A percentile compares a stretch with the other conserved stretches of the same genome.
Conservation (phyloP, 2,329 filamentous ascomycete genomes). For the Pestalotiopsis sp. region DNA sequence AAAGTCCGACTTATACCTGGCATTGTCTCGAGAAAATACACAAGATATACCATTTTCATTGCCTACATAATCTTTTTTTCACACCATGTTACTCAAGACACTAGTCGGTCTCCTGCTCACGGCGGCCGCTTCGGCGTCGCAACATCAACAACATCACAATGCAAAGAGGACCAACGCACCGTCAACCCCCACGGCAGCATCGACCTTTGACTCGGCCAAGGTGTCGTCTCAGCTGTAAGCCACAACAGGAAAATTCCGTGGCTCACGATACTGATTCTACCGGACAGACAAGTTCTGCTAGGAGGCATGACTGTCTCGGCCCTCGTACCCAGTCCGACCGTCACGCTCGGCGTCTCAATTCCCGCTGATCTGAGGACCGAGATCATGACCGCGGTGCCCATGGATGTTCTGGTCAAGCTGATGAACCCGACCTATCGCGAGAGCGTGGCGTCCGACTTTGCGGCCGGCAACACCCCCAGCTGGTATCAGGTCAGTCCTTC, state of each 20-base stretch:
- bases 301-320: slow-evolving; percentile 2
- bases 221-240: slow-evolving; percentile 9
- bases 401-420: slow-evolving; percentile 8
- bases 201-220: slow-evolving; percentile 2
- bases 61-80: background rate
- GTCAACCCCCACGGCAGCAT: background rate
- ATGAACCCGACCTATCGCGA: slow-evolving; percentile 11
- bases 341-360: slow-evolving; percentile 9
- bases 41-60: background rate
- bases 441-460: slow-evolving; percentile 13
- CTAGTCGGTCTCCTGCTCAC: background rate
- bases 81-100: background rate
- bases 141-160: slow-evolving; percentile 4
- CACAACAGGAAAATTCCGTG: background rate
- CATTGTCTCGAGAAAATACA: background rate
- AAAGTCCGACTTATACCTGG: background rate
- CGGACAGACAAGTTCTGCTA: background rate
- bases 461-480: slow-evolving; percentile 8
- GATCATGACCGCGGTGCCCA: slow-evolving; percentile 13
- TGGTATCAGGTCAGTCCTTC: slow-evolving; percentile 11
- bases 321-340: slow-evolving; percentile 4
- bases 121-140: background rate
- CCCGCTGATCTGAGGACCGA: slow-evolving; percentile 7
- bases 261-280: background rate
- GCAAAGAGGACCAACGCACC: background rate